Conservation (phyloP, 306 rosid species). For the Gleditsia sinensis region DNA sequence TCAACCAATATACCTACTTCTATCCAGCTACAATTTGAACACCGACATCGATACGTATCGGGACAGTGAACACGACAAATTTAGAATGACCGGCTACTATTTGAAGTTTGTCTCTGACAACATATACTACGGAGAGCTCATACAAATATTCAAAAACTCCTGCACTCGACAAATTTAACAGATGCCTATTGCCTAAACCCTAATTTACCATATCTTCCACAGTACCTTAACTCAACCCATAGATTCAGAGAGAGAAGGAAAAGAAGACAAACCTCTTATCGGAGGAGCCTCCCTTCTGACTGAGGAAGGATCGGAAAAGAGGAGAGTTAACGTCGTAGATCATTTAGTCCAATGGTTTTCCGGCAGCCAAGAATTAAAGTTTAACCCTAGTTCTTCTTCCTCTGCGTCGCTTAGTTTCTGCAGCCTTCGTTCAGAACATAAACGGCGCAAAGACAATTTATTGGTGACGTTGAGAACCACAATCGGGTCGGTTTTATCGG, state of each 20-base stretch:
- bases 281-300: constrained; percentile 96
- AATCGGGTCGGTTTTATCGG: not conserved
- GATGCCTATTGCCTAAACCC: not conserved
- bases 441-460: not conserved
- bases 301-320: constrained; percentile 96
- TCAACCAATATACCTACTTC: not conserved
- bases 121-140: not conserved
- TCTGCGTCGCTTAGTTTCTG: not conserved
- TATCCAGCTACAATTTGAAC: not conserved
- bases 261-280: constrained; percentile 70
- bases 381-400: constrained; percentile 54
- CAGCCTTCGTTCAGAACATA: not conserved
- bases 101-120: not conserved
- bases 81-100: too few species aligned
- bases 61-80: too few species aligned
- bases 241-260: not conserved
- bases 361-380: not conserved
- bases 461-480: not conserved
- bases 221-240: not conserved
- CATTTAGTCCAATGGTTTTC: constrained; percentile 42
- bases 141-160: not conserved
- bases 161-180: not conserved
- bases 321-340: constrained; percentile 97
- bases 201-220: not conserved
- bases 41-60: not conserved